Evolutionary conservation across 2,329 filamentous ascomycete species (phyloP).

Genomic region (Chaetothyriales sp.): DNA sequence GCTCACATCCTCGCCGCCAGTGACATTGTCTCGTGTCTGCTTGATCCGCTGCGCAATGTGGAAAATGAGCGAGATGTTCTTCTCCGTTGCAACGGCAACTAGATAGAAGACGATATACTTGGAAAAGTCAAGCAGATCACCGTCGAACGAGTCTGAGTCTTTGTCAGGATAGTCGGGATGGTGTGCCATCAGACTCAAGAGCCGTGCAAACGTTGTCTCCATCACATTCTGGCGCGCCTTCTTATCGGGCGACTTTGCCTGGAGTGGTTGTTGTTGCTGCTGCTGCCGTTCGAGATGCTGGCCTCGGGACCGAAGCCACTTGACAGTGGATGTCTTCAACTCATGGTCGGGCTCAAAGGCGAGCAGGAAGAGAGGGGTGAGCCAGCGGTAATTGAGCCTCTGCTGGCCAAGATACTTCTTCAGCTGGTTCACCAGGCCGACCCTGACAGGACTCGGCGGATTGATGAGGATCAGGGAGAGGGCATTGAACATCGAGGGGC

Average conservation of each 20-base stretch:
- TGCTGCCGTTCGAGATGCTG: constrained; percentile 43
- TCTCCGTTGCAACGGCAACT: constrained; percentile 63
- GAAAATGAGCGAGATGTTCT: constrained; percentile 77
- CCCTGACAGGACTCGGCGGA: constrained; percentile 54
- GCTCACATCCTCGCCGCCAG: constrained; percentile 33
- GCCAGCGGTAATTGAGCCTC: constrained; percentile 60
- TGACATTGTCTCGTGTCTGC: constrained; percentile 67
- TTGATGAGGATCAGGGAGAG: constrained; percentile 74
- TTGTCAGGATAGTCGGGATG: constrained; percentile 64
- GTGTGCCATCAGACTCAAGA: constrained; percentile 78
- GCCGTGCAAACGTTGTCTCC: constrained; percentile 65
- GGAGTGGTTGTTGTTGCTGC: constrained; percentile 3
- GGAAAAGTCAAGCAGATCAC: constrained; percentile 65
- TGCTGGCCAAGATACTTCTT: constrained; percentile 76
- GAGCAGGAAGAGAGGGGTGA: constrained; percentile 75
- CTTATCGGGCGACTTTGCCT: constrained; percentile 22
- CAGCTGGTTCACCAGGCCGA: constrained; percentile 64
- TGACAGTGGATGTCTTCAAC: constrained; percentile 60
- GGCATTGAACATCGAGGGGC: constrained; percentile 60
- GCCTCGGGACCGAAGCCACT: constrained; percentile 75
- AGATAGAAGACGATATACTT: constrained; percentile 86
- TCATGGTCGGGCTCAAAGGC: constrained; percentile 73
- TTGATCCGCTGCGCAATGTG: constrained; percentile 89
- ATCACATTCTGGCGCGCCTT: constrained; percentile 45
- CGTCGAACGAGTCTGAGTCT: constrained; percentile 38